Percentiles rank a stretch among this genome's conserved stretches.
These are phyloP conservation scores for Helicostylum pulchrum DNA, from an alignment of 192 early-diverging fungal species.

Conservation along the genomic window DNA sequence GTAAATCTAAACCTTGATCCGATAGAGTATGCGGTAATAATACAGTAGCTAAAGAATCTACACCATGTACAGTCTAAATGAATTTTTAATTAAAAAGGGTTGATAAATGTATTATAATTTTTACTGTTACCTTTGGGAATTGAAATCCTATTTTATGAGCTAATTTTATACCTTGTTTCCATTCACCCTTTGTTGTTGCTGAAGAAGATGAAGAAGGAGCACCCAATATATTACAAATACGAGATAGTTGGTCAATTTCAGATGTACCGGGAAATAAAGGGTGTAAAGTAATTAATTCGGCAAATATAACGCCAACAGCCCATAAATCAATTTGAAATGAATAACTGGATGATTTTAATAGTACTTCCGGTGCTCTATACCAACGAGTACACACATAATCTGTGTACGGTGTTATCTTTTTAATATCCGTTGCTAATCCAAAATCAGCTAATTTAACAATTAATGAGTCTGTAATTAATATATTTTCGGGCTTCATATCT, in stretches of 20 bases:
- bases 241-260: constrained; percentile 90
- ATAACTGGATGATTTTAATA: constrained; percentile 78
- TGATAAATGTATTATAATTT: neutral
- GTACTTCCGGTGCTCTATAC: constrained; percentile 95
- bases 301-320: constrained; percentile 90
- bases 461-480: constrained; percentile 57
- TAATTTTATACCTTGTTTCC: constrained; percentile 72
- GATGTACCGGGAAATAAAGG: constrained; percentile 93
- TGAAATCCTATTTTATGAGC: constrained; percentile 66
- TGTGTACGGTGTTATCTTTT: constrained; percentile 77
- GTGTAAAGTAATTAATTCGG: constrained; percentile 82
- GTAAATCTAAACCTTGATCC: constrained; percentile 51
- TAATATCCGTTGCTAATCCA: constrained; percentile 89
- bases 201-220: constrained; percentile 48
- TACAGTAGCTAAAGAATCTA: constrained; percentile 39
- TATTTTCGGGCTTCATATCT: constrained; percentile 97
- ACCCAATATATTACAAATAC: constrained; percentile 82
- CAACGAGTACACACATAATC: constrained; percentile 98
- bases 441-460: constrained; percentile 93
- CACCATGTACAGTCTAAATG: constrained; percentile 42
- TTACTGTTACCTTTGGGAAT: constrained; percentile 48
- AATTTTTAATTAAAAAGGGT: neutral
- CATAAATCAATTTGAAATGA: constrained; percentile 94
- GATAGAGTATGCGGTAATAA: constrained; percentile 37
- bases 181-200: constrained; percentile 45